Percentiles rank a stretch among this genome's conserved stretches.
phyloP scores from a whole-genome alignment of 306 rosid genomes.

The Cyamopsis tetragonoloba region DNA sequence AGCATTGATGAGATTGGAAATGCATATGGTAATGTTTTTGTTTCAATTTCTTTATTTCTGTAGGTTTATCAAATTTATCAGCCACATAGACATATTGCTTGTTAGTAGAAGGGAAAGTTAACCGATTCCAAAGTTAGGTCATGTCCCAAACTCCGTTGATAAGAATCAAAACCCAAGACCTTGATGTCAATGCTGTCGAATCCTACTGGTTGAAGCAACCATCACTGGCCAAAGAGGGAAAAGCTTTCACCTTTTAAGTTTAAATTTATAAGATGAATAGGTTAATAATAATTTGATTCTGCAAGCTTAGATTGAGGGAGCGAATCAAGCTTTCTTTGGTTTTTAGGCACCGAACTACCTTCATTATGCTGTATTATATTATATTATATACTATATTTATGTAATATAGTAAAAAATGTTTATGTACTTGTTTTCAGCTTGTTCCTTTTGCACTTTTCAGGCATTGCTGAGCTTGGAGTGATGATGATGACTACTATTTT shows the following conservation, averaged over 20 bases:
- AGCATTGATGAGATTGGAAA: constrained; percentile 92
- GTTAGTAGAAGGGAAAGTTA: constrained; percentile 7
- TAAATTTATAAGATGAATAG: constrained; percentile 7
- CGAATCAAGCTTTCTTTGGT: constrained; percentile 5
- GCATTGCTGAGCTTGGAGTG: constrained; percentile 94
- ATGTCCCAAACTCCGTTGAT: neutral
- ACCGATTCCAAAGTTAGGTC: constrained; percentile 14
- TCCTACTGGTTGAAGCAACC: neutral
- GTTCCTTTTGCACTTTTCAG: constrained; percentile 45
- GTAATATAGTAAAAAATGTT: neutral
- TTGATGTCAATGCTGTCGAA: neutral
- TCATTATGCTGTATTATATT: neutral
- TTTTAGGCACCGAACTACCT: neutral
- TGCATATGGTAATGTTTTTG: constrained; percentile 79
- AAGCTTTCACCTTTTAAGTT: constrained; percentile 12
- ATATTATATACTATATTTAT: neutral
- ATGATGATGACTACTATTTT: constrained; percentile 96
- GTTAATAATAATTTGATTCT: neutral
- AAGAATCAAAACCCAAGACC: neutral
- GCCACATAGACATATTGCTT: neutral
- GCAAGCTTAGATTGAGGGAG: neutral
- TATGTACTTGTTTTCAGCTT: constrained; percentile 24
- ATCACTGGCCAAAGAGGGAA: neutral
- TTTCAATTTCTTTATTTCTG: constrained; percentile 22
- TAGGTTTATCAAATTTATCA: constrained; percentile 12